A percentile compares a stretch with the other conserved stretches of the same genome.
These are phyloP conservation scores for Talaromyces sp. DNA, from an alignment of 2,329 filamentous ascomycete genomes.

Conservation along the genomic window DNA sequence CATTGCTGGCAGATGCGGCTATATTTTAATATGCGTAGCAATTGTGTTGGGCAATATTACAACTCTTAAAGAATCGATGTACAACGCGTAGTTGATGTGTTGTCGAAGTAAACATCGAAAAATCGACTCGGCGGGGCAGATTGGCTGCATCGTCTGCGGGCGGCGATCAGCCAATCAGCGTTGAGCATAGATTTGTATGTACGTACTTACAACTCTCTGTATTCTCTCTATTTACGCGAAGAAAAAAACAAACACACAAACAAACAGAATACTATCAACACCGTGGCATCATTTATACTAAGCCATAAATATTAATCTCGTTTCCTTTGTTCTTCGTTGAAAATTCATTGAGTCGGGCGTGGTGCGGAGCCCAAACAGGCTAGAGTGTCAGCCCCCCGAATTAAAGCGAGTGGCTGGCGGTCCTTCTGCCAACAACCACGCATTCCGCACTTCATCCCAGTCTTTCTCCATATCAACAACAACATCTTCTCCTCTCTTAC, in stretches of 20 bases:
- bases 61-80: not conserved
- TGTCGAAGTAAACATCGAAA: not conserved
- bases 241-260: not conserved
- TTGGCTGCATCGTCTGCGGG: not conserved
- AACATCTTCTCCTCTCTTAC: not conserved
- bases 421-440: constrained; percentile 11
- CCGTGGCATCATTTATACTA: not conserved
- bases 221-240: not conserved
- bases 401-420: constrained; percentile 19
- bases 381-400: constrained; percentile 19
- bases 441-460: constrained; percentile 6
- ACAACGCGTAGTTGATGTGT: not conserved
- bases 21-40: not conserved
- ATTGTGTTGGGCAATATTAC: not conserved
- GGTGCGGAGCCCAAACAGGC: not conserved
- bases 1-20: constrained; percentile 26
- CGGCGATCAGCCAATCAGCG: not conserved
- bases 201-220: not conserved
- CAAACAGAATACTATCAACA: not conserved
- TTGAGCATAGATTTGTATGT: not conserved
- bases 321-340: not conserved
- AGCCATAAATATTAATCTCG: not conserved
- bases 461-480: constrained; percentile 12
- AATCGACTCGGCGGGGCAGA: constrained; percentile 4
- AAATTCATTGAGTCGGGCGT: not conserved